Evolutionary conservation across 2,329 filamentous ascomycete genomes (phyloP).

Genomic region (Xylariaceae sp.): DNA sequence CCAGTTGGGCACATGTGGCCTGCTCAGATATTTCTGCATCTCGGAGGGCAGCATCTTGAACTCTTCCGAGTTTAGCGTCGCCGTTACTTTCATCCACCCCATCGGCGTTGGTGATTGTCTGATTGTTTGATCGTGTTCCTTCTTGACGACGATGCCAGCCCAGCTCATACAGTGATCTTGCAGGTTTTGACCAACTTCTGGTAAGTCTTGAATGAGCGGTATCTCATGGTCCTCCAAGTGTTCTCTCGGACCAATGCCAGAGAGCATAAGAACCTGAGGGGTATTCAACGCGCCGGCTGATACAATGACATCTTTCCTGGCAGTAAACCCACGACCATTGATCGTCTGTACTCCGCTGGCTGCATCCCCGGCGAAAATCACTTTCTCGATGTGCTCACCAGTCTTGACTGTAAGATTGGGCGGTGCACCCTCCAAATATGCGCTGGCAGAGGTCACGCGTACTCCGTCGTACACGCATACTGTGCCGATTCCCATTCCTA

Average conservation of each 20-base stretch:
- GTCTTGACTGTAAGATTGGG: constrained; percentile 9
- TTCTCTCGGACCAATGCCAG: constrained; percentile 22
- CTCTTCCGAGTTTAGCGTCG: constrained; percentile 8
- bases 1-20: constrained; percentile 12
- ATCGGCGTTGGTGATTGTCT: constrained; percentile 13
- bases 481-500: constrained; percentile 20
- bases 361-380: constrained; percentile 7
- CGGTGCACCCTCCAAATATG: constrained; percentile 16
- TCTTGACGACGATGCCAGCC: constrained; percentile 20
- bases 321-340: constrained; percentile 7
- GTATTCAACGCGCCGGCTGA: constrained; percentile 22
- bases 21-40: constrained; percentile 7
- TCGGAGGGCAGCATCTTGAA: constrained; percentile 9
- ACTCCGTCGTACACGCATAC: constrained; percentile 29
- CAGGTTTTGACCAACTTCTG: constrained; percentile 25
- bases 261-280: constrained; percentile 25
- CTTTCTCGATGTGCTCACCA: constrained; percentile 7
- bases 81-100: constrained; percentile 34
- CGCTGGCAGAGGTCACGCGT: constrained; percentile 36
- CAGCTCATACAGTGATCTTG: constrained; percentile 16
- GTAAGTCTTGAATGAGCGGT: constrained; percentile 15
- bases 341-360: constrained; percentile 16
- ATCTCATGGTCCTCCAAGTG: constrained; percentile 20
- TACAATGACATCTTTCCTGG: constrained; percentile 23
- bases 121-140: constrained; percentile 3